Evolutionary conservation across 352 stramenopile genomes (phyloP), one percentile per base, ranked within the genome.

Genomic region (Phytophthora melonis): DNA sequence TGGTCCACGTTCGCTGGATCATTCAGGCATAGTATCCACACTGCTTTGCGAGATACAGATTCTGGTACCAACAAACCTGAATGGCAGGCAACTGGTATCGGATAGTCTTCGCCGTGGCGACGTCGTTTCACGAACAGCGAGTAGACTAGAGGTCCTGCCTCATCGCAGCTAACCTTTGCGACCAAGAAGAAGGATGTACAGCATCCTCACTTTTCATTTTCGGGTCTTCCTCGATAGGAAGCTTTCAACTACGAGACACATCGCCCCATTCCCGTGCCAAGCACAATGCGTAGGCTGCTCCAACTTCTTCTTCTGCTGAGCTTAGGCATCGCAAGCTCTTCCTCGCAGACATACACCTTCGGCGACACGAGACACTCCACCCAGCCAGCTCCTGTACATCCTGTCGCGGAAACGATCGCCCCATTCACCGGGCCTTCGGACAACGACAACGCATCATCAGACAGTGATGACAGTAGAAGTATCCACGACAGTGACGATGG

Each of bases 341-440:
- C 23, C 34, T 47, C 45, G 36, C 61, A 75, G 25, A 62, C n/a
- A n/a, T 74, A 60, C 45, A 60, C 19, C 18, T 65, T 74, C 67
- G 21, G 19, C 9, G 39, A 43, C 45, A 19, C 18, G 8, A n/a
- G 9, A 27, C 30, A n/a, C 23, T 49, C 30, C 50, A 39, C 43
- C 39, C 53, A 32, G 32, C 56, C n/a, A 9, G 27, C 19, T 39
- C 5, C 2, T 39, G 1, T 5, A 41, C 57, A 23, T 16, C 39
- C n/a, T 36, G 16, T 7, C n/a, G 16, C 27, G 5, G 58, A 57
- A 43, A 49, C 18, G 18, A 8, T 6, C 10, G 36, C 30, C 43
- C n/a, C 21, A 16, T 50, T 34, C 27, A 23, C 45, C 34, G 9
- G 9, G 14, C 21, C 32, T 41, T 58, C 36, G 19, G 64, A 52